These are phyloP conservation scores for Astragalus glycyphyllos DNA, from an alignment of 306 rosid species.

Conservation along the genomic window DNA sequence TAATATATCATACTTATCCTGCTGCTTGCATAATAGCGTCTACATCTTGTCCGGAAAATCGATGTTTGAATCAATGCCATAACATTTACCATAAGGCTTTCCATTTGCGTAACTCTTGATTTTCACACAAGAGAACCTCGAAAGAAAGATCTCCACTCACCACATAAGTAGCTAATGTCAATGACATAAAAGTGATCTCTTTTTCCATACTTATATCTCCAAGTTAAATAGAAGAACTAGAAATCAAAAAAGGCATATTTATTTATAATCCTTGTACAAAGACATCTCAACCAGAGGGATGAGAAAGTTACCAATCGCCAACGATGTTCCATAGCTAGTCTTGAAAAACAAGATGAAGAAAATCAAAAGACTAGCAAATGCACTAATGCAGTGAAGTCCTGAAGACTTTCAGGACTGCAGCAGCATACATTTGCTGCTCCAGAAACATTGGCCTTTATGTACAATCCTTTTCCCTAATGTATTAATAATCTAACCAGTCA, in stretches of 20 bases:
- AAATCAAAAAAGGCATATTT: constrained; percentile 4
- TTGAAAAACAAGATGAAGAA: constrained; percentile 40
- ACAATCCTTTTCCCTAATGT: constrained; percentile 30
- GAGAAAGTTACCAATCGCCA: constrained; percentile 64
- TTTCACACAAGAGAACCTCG: no score
- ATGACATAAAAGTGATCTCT: constrained; percentile 80
- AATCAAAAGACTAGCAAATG: constrained; percentile 38
- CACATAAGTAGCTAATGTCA: constrained; percentile 94
- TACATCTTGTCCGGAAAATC: no score
- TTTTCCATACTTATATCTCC: constrained; percentile 80
- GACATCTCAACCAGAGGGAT: constrained; percentile 11
- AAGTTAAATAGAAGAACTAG: constrained; percentile 83
- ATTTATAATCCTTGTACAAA: neutral
- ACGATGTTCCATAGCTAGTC: constrained; percentile 83
- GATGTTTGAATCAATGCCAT: no score
- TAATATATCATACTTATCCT: no score
- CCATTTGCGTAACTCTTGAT: no score
- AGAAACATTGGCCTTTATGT: constrained; percentile 3
- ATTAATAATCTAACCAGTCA: neutral
- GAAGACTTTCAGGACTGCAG: constrained; percentile 27
- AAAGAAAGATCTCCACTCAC: constrained; percentile 44
- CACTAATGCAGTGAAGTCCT: neutral
- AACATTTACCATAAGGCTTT: no score
- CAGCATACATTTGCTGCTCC: constrained; percentile 9
- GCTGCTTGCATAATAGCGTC: no score